Base-by-base conservation (phyloP, 169 alveolate genomes). In the Plasmodium reichenowi region DNA sequence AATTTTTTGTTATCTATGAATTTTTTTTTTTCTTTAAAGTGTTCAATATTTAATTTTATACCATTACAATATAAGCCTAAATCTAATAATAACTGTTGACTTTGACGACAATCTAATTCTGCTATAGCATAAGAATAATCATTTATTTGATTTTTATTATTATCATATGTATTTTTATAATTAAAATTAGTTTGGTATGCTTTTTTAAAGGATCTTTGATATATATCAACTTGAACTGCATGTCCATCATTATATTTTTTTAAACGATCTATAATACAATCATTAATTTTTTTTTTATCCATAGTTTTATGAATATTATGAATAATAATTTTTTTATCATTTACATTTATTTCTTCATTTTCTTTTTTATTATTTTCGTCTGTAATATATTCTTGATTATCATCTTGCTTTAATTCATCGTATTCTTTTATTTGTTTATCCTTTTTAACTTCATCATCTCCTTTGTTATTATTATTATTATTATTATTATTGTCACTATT, bases 171-270 rank as follows among this genome's bases (percentile, higher is more conserved):
- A 26, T 58, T 66, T 7, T 54, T 62, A 68, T 68, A 68, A 38
- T 26, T 80, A 62, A 43, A 80, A 1, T 72, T 24, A 68, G 24
- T 52, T 7, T 72, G 68, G 13, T 54, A 80, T 0, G 15, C 0
- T 60, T 80, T 80, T 68, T 80, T 80, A 15, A 52, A 2, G 15
- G 80, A 67, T 26, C 91, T 52, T 60, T 80, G 85, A 56, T 80
- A 66, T 52, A 83, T 83, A 60, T 83, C 91, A 2, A 83, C 56
- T 52, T 83, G 91, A 15, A 83, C 91, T n/a, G 91, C 91, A 83
- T 83, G 91, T 4, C 91, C 91, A 12, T 83, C 91, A 60, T 83
- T 83, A 17, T 83, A 83, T n/a, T 83, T 68, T 20, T 83, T 83
- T 10, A 83, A 62, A 38, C 91, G 38, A 17, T 83, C 91, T 24